These are phyloP conservation scores for Trichoderma sp. DNA, from an alignment of 2,329 filamentous ascomycete genomes.

Conservation along the genomic window DNA sequence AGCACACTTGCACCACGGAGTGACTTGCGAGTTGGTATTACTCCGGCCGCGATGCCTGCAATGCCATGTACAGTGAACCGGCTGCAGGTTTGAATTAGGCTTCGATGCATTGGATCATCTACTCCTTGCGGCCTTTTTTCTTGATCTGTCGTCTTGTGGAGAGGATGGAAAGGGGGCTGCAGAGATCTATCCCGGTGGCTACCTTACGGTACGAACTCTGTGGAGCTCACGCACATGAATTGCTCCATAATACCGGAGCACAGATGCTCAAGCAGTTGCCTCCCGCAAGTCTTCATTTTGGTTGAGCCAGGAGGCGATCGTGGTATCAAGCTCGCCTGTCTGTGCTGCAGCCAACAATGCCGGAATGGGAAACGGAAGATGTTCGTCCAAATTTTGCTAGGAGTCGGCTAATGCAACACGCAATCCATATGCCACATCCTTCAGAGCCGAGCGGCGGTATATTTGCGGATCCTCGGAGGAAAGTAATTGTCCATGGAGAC, in stretches of 20 bases:
- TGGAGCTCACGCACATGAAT: constrained; percentile 11
- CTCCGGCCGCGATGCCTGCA: not conserved
- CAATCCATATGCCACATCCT: not conserved
- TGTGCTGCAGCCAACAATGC: not conserved
- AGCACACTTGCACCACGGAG: not conserved
- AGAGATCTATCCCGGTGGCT: not conserved
- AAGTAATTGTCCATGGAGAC: not conserved
- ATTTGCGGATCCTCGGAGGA: constrained; percentile 6
- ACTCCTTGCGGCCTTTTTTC: not conserved
- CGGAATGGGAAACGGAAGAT: not conserved
- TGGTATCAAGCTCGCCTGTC: not conserved
- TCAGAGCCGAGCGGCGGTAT: not conserved
- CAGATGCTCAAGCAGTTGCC: not conserved
- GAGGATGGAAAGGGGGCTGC: constrained; percentile 5
- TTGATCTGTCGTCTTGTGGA: constrained; percentile 1
- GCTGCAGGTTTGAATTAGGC: not conserved
- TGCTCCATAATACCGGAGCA: not conserved
- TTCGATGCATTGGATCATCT: not conserved
- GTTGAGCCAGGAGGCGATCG: not conserved
- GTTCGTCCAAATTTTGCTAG: not conserved
- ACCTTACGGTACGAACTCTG: not conserved
- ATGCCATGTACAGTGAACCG: not conserved
- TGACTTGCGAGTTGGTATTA: not conserved
- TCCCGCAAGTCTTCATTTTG: constrained; percentile 8
- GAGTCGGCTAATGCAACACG: constrained; percentile 4